These are phyloP conservation scores for Alternaria metachromatica DNA, from an alignment of 2,329 filamentous ascomycete species.

Conservation along the genomic window DNA sequence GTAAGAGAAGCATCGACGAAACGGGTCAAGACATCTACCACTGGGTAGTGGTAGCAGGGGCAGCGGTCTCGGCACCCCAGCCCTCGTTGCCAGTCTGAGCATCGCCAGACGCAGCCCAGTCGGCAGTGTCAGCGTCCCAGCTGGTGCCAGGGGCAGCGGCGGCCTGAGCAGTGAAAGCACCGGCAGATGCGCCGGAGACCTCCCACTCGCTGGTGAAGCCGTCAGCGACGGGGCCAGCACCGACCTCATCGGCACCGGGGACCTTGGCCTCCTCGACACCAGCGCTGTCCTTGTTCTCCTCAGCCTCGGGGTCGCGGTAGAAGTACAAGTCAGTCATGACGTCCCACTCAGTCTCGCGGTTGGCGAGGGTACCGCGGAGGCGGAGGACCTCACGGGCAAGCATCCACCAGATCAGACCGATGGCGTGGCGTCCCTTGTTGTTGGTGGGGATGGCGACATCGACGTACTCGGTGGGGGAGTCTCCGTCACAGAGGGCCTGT, in stretches of 20 bases:
- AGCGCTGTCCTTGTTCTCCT: slow-evolving; percentile 94
- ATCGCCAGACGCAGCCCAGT: slow-evolving; percentile 70
- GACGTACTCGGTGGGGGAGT: slow-evolving; percentile 99
- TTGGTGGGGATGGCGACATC: slow-evolving; percentile 99
- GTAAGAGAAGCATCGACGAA: slow-evolving; percentile 25
- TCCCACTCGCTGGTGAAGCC: slow-evolving; percentile 90
- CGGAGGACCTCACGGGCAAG: slow-evolving; percentile 99
- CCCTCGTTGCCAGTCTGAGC: slow-evolving; percentile 58
- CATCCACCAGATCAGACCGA: slow-evolving; percentile 99
- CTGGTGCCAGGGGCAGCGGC: slow-evolving; percentile 68
- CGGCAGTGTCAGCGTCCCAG: slow-evolving; percentile 68
- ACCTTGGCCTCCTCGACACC: slow-evolving; percentile 85
- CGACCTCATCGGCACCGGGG: slow-evolving; percentile 83
- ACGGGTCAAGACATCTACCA: slow-evolving; percentile 52
- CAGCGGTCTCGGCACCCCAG: slow-evolving; percentile 55
- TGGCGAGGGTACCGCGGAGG: slow-evolving; percentile 94
- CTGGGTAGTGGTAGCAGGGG: slow-evolving; percentile 42
- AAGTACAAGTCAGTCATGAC: slow-evolving; percentile 99
- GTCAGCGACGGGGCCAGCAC: slow-evolving; percentile 76
- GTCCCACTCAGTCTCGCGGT: slow-evolving; percentile 97
- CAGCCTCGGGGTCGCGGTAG: slow-evolving; percentile 99
- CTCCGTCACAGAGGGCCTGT: slow-evolving; percentile 92
- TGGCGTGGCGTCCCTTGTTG: slow-evolving; percentile 99
- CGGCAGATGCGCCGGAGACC: slow-evolving; percentile 68
- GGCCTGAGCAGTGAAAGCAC: slow-evolving; percentile 64